Percentiles rank a stretch among this genome's conserved stretches.
These are phyloP conservation scores for Emergomyces orientalis DNA, from an alignment of 2,329 filamentous ascomycete species.

Conservation along the genomic window DNA sequence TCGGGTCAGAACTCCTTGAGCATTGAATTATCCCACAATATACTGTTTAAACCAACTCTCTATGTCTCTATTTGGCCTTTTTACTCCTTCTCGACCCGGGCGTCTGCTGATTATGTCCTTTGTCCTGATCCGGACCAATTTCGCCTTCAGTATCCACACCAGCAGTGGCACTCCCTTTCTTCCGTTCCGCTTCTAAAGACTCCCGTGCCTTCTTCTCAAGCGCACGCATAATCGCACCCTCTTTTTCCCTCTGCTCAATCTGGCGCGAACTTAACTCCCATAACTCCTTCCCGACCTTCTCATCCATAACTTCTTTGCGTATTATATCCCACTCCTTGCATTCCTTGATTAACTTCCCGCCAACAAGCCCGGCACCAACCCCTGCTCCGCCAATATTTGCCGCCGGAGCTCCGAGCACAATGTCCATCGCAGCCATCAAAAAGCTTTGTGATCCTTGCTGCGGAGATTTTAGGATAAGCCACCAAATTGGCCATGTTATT, in stretches of 20 bases:
- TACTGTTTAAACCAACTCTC: neutral
- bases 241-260: slow-evolving; percentile 72
- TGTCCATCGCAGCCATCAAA: slow-evolving; percentile 77
- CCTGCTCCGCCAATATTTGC: slow-evolving; percentile 2
- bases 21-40: neutral
- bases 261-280: slow-evolving; percentile 85
- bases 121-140: neutral
- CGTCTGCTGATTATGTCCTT: slow-evolving; percentile 22
- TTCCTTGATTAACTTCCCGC: slow-evolving; percentile 76
- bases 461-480: slow-evolving; percentile 80
- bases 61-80: slow-evolving; percentile 21
- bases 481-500: slow-evolving; percentile 67
- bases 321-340: slow-evolving; percentile 67
- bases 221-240: slow-evolving; percentile 56
- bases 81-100: slow-evolving; percentile 34
- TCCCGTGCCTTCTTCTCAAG: slow-evolving; percentile 46
- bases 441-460: slow-evolving; percentile 78
- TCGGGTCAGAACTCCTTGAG: neutral
- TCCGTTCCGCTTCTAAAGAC: slow-evolving; percentile 15
- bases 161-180: slow-evolving; percentile 1
- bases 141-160: slow-evolving; percentile 12
- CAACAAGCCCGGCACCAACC: slow-evolving; percentile 25
- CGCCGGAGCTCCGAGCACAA: slow-evolving; percentile 51
- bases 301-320: slow-evolving; percentile 65
- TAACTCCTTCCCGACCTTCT: slow-evolving; percentile 68